Percentiles rank a stretch among this genome's conserved stretches.
These are phyloP conservation scores for Populus tomentosa DNA, from an alignment of 441 rosid genomes.

Conservation along the genomic window DNA sequence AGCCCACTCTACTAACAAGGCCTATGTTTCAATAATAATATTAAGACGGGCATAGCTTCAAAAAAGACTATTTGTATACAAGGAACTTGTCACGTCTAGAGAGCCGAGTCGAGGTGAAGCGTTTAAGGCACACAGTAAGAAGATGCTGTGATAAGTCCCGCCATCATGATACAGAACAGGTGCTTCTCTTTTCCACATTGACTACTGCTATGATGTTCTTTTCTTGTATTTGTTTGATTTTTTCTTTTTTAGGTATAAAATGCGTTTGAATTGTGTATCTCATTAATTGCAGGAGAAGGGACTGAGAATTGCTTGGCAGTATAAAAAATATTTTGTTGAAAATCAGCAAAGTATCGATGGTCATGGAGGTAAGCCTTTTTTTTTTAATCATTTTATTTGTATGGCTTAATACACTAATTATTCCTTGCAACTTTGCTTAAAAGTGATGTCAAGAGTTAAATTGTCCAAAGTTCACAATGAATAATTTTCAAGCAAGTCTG, in stretches of 20 bases:
- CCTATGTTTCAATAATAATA: background rate
- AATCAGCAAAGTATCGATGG: constrained; percentile 42
- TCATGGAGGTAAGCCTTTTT: constrained; percentile 28
- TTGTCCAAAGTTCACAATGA: background rate
- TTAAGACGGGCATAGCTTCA: too few relatives aligned
- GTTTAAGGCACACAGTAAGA: background rate
- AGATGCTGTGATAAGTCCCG: constrained; percentile 36
- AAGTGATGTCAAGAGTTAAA: background rate
- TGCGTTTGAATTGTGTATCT: constrained; percentile 1
- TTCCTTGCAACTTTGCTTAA: too few relatives aligned
- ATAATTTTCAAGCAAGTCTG: background rate
- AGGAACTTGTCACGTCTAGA: background rate
- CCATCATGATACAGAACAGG: constrained; percentile 45
- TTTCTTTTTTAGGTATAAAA: background rate
- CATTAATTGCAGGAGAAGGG: constrained; percentile 55
- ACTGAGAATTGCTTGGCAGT: constrained; percentile 97
- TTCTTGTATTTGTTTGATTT: background rate
- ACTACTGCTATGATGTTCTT: background rate
- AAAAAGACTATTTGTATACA: background rate
- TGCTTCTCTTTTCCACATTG: constrained; percentile 13
- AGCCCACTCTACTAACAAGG: background rate
- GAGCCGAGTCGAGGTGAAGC: background rate
- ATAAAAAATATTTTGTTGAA: constrained; percentile 81
- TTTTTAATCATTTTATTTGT: background rate
- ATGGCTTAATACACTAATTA: background rate